Evolutionary conservation across 345 rosid species (phyloP).

Genomic region (Pugionium dolabratum): DNA sequence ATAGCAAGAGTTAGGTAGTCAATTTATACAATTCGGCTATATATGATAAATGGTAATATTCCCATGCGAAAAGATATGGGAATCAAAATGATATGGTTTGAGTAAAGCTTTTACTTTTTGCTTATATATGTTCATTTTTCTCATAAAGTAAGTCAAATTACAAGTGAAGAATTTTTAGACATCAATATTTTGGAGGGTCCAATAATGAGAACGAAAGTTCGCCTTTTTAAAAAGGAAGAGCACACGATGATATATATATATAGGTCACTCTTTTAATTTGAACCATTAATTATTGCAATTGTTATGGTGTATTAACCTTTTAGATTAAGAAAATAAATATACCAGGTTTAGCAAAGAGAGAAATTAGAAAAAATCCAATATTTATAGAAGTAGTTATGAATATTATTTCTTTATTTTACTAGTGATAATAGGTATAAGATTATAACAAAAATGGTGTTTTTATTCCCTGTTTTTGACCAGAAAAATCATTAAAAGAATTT

Average conservation of each 20-base stretch:
- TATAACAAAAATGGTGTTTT: no score
- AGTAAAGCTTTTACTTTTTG: slow-evolving; percentile 2
- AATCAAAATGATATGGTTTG: background rate
- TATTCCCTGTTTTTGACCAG: no score
- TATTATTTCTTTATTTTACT: no score
- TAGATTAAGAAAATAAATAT: background rate
- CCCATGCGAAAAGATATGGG: background rate
- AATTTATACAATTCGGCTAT: background rate
- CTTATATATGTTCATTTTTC: background rate
- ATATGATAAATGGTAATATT: slow-evolving; percentile 2
- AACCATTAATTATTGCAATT: slow-evolving; percentile 12
- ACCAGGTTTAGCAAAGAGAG: background rate
- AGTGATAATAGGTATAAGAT: no score
- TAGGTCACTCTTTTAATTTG: slow-evolving; percentile 9
- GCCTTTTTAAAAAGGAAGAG: background rate
- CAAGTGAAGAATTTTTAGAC: no score
- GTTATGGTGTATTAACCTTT: slow-evolving; percentile 1
- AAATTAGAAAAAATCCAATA: background rate
- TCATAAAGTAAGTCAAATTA: background rate
- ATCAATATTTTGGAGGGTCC: slow-evolving; percentile 1
- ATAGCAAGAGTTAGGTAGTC: slow-evolving; percentile 1
- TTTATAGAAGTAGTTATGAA: no score
- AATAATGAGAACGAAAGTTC: slow-evolving; percentile 4
- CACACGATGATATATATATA: slow-evolving; percentile 1
- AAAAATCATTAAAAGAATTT: background rate